phyloP scores from a whole-genome alignment of 306 rosid genomes.

The Vigna unguiculata region DNA sequence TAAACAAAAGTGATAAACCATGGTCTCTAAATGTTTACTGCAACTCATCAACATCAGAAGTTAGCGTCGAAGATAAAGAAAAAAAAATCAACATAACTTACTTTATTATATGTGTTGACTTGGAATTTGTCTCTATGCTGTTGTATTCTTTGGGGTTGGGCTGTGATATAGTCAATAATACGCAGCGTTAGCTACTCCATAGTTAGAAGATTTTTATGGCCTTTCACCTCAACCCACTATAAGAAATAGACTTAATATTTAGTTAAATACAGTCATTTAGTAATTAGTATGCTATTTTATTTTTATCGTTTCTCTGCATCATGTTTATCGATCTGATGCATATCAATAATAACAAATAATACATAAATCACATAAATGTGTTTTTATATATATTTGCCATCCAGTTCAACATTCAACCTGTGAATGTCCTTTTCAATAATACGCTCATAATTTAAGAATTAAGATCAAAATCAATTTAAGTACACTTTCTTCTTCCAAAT shows the following conservation, averaged over 20 bases:
- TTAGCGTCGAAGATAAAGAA: slow-evolving; percentile 30
- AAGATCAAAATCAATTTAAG: too few relatives aligned
- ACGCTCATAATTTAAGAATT: too few relatives aligned
- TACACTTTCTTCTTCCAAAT: too few relatives aligned
- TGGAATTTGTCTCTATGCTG: slow-evolving; percentile 27
- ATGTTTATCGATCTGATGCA: neutral
- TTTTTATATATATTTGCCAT: neutral
- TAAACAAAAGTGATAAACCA: neutral
- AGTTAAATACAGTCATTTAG: neutral
- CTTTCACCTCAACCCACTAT: slow-evolving; percentile 26
- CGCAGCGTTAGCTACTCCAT: neutral
- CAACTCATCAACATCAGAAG: slow-evolving; percentile 19
- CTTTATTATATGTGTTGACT: slow-evolving; percentile 37
- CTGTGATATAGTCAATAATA: slow-evolving; percentile 45
- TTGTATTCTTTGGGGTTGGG: slow-evolving; percentile 34
- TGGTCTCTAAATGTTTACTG: neutral
- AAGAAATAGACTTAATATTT: neutral
- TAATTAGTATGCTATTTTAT: neutral
- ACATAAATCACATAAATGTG: neutral
- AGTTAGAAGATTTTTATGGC: slow-evolving; percentile 22
- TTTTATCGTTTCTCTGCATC: neutral
- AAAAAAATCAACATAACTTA: neutral
- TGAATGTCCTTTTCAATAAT: slow-evolving; percentile 2
- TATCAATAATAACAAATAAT: neutral
- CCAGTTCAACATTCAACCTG: neutral